Base-by-base conservation (phyloP, 2,329 filamentous ascomycete species). In the Pseudodiploospora longispora region DNA sequence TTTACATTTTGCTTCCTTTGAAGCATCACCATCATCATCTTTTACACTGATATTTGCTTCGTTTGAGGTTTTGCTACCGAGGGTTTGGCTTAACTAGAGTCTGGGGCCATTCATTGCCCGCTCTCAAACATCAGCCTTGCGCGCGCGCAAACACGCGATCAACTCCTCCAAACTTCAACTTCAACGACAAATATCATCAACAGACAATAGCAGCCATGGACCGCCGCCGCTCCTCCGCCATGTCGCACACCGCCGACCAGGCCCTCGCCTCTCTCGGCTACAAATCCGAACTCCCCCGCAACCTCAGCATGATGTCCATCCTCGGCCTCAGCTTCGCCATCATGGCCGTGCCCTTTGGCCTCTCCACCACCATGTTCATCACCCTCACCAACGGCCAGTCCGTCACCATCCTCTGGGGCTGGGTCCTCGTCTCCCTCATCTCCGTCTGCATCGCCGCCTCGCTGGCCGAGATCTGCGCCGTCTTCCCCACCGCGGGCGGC, bases 401-500 rank as follows among this genome's bases (percentile, higher is more conserved):
- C 31, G 80, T 78, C n/a, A 76, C 81, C 47, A 78, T 89, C 34
- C 74, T 90, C 47, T 91, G 83, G 82, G 86, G 85, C 27, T 69
- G 83, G 64, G 44, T 65, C 30, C 70, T 78, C 12, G 76, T 80
- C 30, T 78, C 81, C 38, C 58, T 86, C 48, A 87, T 85, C 65
- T 87, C 86, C 51, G 57, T 87, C 38, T 85, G 80, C 57, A 74
- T 87, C 48, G 82, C 83, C 28, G 75, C 81, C 9, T 85, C 80
- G 10, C 71, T 88, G 35, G 83, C 83, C 48, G 84, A 88, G 60
- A 88, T 85, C 55, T 71, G 84, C 47, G 82, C 80, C 5, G 80
- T 81, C n/a, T 85, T 77, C 52, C 71, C 71, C 0, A 74, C 69
- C 4, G 76, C 76, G 9, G 76, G 76, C 52, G 80, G 77, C 30